phyloP scores from a whole-genome alignment of 805 yeast genomes.

The Naumovozyma baii region DNA sequence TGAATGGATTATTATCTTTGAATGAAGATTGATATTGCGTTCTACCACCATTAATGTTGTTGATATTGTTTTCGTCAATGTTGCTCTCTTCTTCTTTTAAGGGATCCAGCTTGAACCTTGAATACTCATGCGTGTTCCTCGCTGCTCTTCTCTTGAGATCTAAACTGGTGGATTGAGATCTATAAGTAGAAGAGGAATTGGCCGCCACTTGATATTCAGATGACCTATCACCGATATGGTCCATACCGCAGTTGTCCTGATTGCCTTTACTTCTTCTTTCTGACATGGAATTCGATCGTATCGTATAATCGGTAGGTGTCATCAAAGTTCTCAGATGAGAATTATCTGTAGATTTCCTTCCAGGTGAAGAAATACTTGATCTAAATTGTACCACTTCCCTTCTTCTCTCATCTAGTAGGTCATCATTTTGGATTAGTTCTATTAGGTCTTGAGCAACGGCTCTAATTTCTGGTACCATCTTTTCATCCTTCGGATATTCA shows the following conservation, averaged over 20 bases:
- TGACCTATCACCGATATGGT: not conserved
- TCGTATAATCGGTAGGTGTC: not conserved
- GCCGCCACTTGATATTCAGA: not conserved
- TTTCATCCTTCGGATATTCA: constrained; percentile 26
- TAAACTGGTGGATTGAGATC: constrained; percentile 8
- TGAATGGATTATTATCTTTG: not conserved
- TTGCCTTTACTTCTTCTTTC: not conserved
- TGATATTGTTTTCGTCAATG: not conserved
- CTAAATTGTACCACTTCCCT: constrained; percentile 23
- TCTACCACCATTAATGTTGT: not conserved
- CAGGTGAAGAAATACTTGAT: constrained; percentile 29
- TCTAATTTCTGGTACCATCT: constrained; percentile 34
- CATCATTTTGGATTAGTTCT: constrained; percentile 27
- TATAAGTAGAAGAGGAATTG: not conserved
- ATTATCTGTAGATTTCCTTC: constrained; percentile 28
- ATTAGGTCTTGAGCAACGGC: constrained; percentile 31
- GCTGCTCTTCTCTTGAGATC: constrained; percentile 8
- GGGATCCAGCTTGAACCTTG: constrained; percentile 12
- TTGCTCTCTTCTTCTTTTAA: constrained; percentile 22
- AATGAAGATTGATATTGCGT: too few relatives aligned
- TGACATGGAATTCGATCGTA: not conserved
- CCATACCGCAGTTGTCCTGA: not conserved
- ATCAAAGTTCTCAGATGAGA: constrained; percentile 16
- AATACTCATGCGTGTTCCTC: constrained; percentile 6
- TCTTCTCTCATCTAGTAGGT: constrained; percentile 19